Conservation (phyloP, 2,329 filamentous ascomycete species). For the Aspergillus pseudoglaucus region DNA sequence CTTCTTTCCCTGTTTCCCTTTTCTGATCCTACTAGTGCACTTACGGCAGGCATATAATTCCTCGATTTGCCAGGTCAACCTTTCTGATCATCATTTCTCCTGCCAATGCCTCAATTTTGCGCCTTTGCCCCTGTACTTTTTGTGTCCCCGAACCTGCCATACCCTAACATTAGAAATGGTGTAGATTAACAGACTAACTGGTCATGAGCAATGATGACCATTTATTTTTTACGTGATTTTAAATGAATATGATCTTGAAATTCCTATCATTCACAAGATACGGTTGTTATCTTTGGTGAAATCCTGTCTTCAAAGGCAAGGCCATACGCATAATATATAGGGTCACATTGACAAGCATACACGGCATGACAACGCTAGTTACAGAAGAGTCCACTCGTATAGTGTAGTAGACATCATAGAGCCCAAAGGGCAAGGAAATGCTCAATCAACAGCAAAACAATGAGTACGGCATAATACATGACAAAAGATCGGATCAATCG, state of each 20-base stretch:
- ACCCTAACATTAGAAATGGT: slow-evolving; percentile 22
- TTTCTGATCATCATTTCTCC: slow-evolving; percentile 4
- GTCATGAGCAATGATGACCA: background rate
- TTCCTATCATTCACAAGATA: no score
- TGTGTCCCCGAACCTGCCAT: background rate
- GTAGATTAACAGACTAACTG: slow-evolving; percentile 20
- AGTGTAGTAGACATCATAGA: background rate
- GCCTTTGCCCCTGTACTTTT: background rate
- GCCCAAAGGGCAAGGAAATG: background rate
- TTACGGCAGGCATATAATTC: background rate
- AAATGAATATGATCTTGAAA: background rate
- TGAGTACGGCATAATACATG: background rate
- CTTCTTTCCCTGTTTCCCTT: slow-evolving; percentile 2
- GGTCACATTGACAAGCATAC: background rate
- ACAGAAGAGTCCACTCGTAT: background rate
- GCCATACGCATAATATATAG: background rate
- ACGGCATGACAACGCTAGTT: background rate
- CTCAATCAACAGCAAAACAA: background rate
- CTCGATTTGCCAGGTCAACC: background rate
- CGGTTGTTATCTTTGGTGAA: no score
- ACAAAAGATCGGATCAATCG: no score
- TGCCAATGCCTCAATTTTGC: background rate
- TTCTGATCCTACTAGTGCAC: background rate
- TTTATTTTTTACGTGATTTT: background rate
- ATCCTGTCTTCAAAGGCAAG: background rate